Evolutionary conservation across 2,329 filamentous ascomycete species (phyloP).

Genomic region (Didymella arachidicola): DNA sequence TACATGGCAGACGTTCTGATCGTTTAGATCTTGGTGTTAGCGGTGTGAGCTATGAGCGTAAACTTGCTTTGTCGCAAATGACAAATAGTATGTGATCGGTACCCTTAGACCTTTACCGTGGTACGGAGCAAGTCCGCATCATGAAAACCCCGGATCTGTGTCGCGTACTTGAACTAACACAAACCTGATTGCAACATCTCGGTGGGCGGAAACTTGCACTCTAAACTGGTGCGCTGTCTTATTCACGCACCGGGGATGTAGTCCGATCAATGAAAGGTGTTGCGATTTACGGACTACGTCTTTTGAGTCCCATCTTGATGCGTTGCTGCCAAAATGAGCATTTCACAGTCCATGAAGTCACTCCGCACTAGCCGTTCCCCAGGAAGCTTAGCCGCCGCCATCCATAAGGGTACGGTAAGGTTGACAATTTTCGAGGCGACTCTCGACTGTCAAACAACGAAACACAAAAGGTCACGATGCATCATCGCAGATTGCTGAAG

Average conservation of each 20-base stretch:
- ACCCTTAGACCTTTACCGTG: not conserved
- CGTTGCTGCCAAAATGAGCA: conserved; percentile 24
- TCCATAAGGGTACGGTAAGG: conserved; percentile 23
- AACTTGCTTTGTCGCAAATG: not conserved
- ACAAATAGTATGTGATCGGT: not conserved
- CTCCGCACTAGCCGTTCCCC: conserved; percentile 32
- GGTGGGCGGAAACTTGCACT: too few species aligned
- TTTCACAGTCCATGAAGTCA: conserved; percentile 20
- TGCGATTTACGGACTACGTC: not conserved
- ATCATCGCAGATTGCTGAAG: not conserved
- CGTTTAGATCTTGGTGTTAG: not conserved
- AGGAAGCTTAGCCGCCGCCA: conserved; percentile 45
- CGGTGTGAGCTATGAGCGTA: not conserved
- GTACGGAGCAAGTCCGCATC: not conserved
- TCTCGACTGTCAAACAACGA: not conserved
- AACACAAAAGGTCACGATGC: not conserved
- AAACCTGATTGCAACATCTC: not conserved
- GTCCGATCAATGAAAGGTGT: too few species aligned
- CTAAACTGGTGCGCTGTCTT: too few species aligned
- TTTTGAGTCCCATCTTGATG: not conserved
- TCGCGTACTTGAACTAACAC: not conserved
- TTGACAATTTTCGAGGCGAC: not conserved
- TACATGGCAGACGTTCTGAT: not conserved
- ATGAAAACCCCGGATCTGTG: not conserved
- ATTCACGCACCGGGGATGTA: too few species aligned